These are phyloP conservation scores for Penicillium alfredii DNA, from an alignment of 495 filamentous ascomycete species.

Conservation along the genomic window DNA sequence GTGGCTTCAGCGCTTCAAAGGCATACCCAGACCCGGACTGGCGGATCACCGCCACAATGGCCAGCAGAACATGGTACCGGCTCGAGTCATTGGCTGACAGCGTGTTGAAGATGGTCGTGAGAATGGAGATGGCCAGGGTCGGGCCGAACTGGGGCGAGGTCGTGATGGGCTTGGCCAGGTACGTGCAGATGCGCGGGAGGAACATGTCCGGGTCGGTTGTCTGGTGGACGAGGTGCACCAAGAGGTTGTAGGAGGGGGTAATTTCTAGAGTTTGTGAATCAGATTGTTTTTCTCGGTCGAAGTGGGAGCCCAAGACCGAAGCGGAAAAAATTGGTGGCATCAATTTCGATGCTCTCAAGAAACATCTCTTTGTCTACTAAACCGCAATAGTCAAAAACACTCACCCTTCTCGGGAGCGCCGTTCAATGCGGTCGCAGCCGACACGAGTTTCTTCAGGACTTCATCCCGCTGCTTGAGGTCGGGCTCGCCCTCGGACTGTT, in stretches of 20 bases:
- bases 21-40: slow-evolving; percentile 56
- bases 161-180: slow-evolving; percentile 78
- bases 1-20: slow-evolving; percentile 74
- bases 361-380: no score
- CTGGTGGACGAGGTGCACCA: slow-evolving; percentile 85
- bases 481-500: slow-evolving; percentile 40
- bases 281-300: slow-evolving; percentile 8
- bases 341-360: slow-evolving; percentile 16
- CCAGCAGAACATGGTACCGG: slow-evolving; percentile 82
- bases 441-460: slow-evolving; percentile 80
- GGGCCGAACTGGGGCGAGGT: slow-evolving; percentile 79
- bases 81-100: slow-evolving; percentile 65
- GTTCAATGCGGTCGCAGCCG: slow-evolving; percentile 65
- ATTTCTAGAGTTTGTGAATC: slow-evolving; percentile 55
- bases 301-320: neutral
- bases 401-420: slow-evolving; percentile 79
- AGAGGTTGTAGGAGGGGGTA: slow-evolving; percentile 88
- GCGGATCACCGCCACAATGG: slow-evolving; percentile 75
- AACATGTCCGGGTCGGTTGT: slow-evolving; percentile 75
- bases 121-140: slow-evolving; percentile 74
- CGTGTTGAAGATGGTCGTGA: slow-evolving; percentile 97
- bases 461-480: slow-evolving; percentile 68
- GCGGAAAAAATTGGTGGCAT: slow-evolving; percentile 7
- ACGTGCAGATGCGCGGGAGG: slow-evolving; percentile 77
- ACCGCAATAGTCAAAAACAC: no score